phyloP scores from a whole-genome alignment of 1,284 basidiomycete species.

The Takashimella tepidaria region DNA sequence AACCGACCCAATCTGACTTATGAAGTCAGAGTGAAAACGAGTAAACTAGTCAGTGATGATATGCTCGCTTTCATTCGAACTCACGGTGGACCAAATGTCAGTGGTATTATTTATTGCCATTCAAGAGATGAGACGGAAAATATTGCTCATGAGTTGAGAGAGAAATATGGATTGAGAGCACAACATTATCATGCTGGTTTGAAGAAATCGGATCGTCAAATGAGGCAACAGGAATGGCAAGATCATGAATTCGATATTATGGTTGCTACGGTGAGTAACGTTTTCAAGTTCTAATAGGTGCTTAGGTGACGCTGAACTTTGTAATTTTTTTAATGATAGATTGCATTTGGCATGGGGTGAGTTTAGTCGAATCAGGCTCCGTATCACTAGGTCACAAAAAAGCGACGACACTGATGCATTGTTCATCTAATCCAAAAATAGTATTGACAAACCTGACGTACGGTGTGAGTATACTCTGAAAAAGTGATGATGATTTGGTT shows the following conservation, averaged over 20 bases:
- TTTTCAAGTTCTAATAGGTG: too few relatives aligned
- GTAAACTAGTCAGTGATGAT: slow-evolving; percentile 55
- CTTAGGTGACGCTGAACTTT: too few relatives aligned
- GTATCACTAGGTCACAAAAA: too few relatives aligned
- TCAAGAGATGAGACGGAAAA: slow-evolving; percentile 71
- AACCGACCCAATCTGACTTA: slow-evolving; percentile 88
- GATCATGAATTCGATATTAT: slow-evolving; percentile 69
- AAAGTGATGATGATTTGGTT: slow-evolving; percentile 21
- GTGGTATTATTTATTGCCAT: slow-evolving; percentile 84
- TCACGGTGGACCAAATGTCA: slow-evolving; percentile 57
- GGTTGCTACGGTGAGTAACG: slow-evolving; percentile 67
- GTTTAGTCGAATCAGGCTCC: too few relatives aligned
- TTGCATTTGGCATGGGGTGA: slow-evolving; percentile 91
- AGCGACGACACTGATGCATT: slow-evolving; percentile 3
- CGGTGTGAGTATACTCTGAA: slow-evolving; percentile 53
- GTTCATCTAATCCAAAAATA: slow-evolving; percentile 4
- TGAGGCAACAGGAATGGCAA: slow-evolving; percentile 71
- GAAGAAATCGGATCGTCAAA: slow-evolving; percentile 59
- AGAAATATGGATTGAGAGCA: slow-evolving; percentile 59
- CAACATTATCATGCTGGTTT: slow-evolving; percentile 85
- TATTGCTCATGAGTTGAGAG: slow-evolving; percentile 62
- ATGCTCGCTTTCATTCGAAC: slow-evolving; percentile 68
- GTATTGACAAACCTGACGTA: slow-evolving; percentile 77
- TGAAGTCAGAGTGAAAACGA: slow-evolving; percentile 64
- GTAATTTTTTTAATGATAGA: slow-evolving; percentile 46